Base-by-base conservation (phyloP, 148 eudicot genomes). In the Vaccinium macrocarpon region DNA sequence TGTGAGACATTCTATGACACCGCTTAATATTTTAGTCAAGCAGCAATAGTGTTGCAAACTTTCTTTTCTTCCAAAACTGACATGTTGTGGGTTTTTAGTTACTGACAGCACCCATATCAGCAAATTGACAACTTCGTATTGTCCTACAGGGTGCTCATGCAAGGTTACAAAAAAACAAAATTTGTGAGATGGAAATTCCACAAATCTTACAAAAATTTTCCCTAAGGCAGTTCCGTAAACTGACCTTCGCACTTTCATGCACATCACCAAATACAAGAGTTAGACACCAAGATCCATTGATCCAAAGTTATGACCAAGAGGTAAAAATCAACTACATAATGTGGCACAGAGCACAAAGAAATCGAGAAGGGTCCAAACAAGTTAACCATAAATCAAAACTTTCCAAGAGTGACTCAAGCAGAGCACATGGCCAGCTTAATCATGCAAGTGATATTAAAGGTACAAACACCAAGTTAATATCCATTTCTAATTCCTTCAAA, bases 391-490 rank as follows among this genome's bases (percentile, higher is more conserved):
- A 49, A 49, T 50, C 61, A 62, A 38, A 72, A 23, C 52, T 52
- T 70, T 70, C 75, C 38, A 72, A 29, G 71, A 0, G 77, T 4
- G 18, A 35, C 51, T 11, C 78, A 23, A 53, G 62, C 62, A 13
- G 32, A 27, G 49, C 48, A 78, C 64, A 78, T 51, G 78, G 78
- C 70, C 35, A 70, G 32, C 51, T 32, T 73, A 38, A 83, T 61
- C 35, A 55, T 42, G 72, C 81, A 79, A 12, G 6, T 56, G 23
- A 79, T 19, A 56, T 32, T 1, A 8, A 35, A 16, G 5, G 46
- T 74, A 82, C 23, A 55, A 68, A 82, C 10, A 15, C 21, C 15
- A 35, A 35, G 70, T 80, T 35, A 38, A 21, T 29, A 50, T 55
- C 14, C 27, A 79, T 8, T 52, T 32, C 13, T 55, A 35, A 55